Percentiles rank a stretch among this genome's conserved stretches.
Evolutionary conservation across 495 filamentous ascomycete genomes (phyloP).

Genomic region (Penicillium samsonianum): DNA sequence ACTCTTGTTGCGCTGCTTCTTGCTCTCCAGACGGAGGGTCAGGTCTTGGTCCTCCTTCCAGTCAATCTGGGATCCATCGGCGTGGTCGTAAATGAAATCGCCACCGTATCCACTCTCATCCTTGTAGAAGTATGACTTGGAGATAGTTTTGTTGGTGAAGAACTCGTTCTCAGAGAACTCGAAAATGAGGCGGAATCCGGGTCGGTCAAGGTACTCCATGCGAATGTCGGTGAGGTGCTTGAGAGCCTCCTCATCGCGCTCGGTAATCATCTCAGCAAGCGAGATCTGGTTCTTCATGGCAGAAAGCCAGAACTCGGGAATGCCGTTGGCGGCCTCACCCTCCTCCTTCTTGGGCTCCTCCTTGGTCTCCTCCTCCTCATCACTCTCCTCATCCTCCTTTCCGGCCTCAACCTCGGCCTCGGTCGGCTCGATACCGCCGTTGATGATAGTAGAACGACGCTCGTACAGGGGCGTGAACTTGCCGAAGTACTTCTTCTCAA

Average conservation of each 20-base stretch:
- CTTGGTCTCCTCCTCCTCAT: conserved; percentile 50
- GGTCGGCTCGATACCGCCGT: conserved; percentile 82
- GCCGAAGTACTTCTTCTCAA: conserved; percentile 99
- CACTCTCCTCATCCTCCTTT: conserved; percentile 70
- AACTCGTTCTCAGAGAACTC: conserved; percentile 93
- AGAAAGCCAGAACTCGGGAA: conserved; percentile 99
- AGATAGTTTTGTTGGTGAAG: conserved; percentile 95
- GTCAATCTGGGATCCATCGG: conserved; percentile 95
- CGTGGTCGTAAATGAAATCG: conserved; percentile 99
- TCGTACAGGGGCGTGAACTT: conserved; percentile 98
- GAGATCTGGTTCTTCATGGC: conserved; percentile 99
- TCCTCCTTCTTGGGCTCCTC: conserved; percentile 53
- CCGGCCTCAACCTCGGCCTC: conserved; percentile 83
- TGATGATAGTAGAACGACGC: conserved; percentile 91
- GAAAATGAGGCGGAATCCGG: conserved; percentile 97
- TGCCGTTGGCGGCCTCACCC: conserved; percentile 62
- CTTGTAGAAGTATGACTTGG: conserved; percentile 99
- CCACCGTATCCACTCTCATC: conserved; percentile 97
- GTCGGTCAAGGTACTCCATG: conserved; percentile 98
- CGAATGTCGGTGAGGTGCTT: conserved; percentile 91
- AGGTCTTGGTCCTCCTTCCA: conserved; percentile 94
- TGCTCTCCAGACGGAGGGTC: conserved; percentile 92
- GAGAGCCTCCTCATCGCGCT: conserved; percentile 90
- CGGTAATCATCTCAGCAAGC: conserved; percentile 96
- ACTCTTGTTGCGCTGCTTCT: conserved; percentile 99